phyloP scores from a whole-genome alignment of 164 flowering plant genomes.

The Vitis vinifera region ASM3070453v1 NC_081809.1:5119501-5120000 shows the following conservation, averaged over 20 bases:
- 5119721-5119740: neutral
- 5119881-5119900: too few species aligned
- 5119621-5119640: conserved; percentile 49
- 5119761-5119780: too few species aligned
- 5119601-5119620: conserved; percentile 34
- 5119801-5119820: too few species aligned
- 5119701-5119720: neutral
- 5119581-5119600: conserved; percentile 69
- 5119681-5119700: conserved; percentile 66
- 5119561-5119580: conserved; percentile 85
- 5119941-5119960: too few species aligned
- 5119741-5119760: neutral
- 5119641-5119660: conserved; percentile 67
- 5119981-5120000: too few species aligned
- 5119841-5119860: too few species aligned
- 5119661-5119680: conserved; percentile 61
- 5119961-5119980: too few species aligned
- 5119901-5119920: too few species aligned
- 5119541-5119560: conserved; percentile 79
- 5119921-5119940: too few species aligned
- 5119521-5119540: conserved; percentile 78
- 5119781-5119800: too few species aligned
- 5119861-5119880: too few species aligned
- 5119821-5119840: too few species aligned
- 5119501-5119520: conserved; percentile 5